Evolutionary conservation across 495 filamentous ascomycete genomes (phyloP).

Genomic region (Penicillium cinerascens): DNA sequence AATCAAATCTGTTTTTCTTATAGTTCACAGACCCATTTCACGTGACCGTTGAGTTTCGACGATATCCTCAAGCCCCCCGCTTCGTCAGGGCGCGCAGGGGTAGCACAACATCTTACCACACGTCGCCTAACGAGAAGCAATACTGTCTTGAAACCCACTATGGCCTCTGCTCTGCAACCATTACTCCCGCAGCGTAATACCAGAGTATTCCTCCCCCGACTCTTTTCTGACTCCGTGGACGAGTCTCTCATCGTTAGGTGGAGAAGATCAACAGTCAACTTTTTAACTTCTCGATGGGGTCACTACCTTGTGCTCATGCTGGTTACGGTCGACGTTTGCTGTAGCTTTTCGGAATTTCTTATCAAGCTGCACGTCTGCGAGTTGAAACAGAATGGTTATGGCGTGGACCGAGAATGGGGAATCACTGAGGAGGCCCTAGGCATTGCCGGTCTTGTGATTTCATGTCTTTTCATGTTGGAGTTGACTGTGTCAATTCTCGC

Average conservation of each 20-base stretch:
- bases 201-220: neutral
- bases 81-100: too few species aligned
- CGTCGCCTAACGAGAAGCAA: too few species aligned
- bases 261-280: constrained; percentile 25
- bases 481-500: constrained; percentile 53
- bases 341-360: constrained; percentile 61
- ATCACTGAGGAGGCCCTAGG: constrained; percentile 39
- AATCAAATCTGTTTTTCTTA: too few species aligned
- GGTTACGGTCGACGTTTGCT: constrained; percentile 53
- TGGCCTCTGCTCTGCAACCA: neutral
- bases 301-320: constrained; percentile 56
- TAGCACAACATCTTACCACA: too few species aligned
- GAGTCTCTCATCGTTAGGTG: constrained; percentile 9
- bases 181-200: neutral
- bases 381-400: constrained; percentile 22
- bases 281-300: constrained; percentile 52
- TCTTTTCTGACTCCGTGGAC: neutral
- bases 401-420: constrained; percentile 16
- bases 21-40: too few species aligned
- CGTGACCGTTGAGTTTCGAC: too few species aligned
- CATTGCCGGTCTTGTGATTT: constrained; percentile 49
- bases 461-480: constrained; percentile 59
- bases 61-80: too few species aligned
- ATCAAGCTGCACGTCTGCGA: constrained; percentile 60
- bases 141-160: too few species aligned